Percentiles rank a stretch among this genome's conserved stretches.
Conservation (phyloP, 495 filamentous ascomycete genomes). For the Parmelia sp. region DNA sequence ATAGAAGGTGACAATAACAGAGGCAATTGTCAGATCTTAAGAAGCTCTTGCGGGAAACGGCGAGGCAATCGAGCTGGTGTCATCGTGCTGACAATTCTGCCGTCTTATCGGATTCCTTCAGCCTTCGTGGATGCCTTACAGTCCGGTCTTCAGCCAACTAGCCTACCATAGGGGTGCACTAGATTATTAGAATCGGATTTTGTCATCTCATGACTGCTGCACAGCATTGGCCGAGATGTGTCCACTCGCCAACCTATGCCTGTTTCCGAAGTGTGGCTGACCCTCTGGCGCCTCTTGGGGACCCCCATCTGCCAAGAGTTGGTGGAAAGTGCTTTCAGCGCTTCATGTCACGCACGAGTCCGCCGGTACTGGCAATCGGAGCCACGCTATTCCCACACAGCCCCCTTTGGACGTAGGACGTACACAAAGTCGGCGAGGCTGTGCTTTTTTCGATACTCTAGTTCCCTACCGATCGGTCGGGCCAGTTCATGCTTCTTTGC, state of each 20-base stretch:
- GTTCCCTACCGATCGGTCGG: no score
- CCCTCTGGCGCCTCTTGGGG: neutral
- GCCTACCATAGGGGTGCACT: neutral
- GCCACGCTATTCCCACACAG: no score
- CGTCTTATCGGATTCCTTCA: neutral
- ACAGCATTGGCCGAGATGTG: neutral
- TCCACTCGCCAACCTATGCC: neutral
- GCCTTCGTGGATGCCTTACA: neutral
- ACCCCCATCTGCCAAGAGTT: neutral
- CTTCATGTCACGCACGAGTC: neutral
- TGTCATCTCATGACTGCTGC: neutral
- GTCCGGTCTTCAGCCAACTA: neutral
- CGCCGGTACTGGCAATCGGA: no score
- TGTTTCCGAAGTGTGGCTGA: neutral
- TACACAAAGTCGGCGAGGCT: no score
- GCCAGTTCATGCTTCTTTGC: no score
- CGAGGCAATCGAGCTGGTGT: neutral
- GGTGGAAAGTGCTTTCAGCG: neutral
- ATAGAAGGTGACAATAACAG: no score
- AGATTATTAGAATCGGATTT: no score
- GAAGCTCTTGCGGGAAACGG: neutral
- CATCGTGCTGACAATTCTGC: neutral
- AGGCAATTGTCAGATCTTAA: no score
- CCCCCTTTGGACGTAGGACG: no score
- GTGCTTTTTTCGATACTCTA: no score